Base-by-base conservation (phyloP, 2,329 filamentous ascomycete genomes). In the Nectriaceae sp. region DNA sequence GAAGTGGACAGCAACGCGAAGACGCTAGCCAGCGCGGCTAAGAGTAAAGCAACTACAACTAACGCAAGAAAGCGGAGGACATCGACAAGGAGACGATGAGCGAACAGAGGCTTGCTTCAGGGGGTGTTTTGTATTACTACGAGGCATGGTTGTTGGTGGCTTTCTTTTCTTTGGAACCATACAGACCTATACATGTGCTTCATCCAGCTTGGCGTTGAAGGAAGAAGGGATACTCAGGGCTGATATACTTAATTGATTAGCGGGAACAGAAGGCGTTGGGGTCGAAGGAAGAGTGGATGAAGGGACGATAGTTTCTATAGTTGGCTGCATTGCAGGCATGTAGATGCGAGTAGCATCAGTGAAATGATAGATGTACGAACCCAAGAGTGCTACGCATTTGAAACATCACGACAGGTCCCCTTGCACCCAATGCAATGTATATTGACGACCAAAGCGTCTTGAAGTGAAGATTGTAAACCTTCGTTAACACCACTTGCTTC, bases 31-130 rank as follows among this genome's bases (percentile, higher is more conserved):
- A 51, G 49, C 20, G 54, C 51, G 21, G 50, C 54, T 36, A 67
- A 64, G 55, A 61, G 60, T 22, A 67, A 62, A 50, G 57, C 56
- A 38, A 61, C 54, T 40, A 66, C 61, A 46, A 52, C 60, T 16
- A 65, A 56, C 53, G 53, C 59, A 16, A 65, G 56, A 54, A 71
- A 68, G 57, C 62, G 68, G 46, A 69, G 69, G 53, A 59, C 63
- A 19, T 69, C 68, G 24, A 60, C 62, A n/a, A 61, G 70, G 45
- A 61, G 66, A 52, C 59, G 68, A 47, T 70, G 61, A 64, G 46
- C 38, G 18, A 16, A 39, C 36, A 21, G 21, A 46, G 24, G 38
- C 21, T 40, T 26, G 21, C 40, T n/a, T 39, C 29, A 24, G 29
- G 42, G 42, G 20, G 38, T 40, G 44, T 26, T 37, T n/a, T 55